Evolutionary conservation across 23 red algal species (phyloP), one percentile per base, ranked within the genome.

Genomic region (Gracilaria domingensis): DNA sequence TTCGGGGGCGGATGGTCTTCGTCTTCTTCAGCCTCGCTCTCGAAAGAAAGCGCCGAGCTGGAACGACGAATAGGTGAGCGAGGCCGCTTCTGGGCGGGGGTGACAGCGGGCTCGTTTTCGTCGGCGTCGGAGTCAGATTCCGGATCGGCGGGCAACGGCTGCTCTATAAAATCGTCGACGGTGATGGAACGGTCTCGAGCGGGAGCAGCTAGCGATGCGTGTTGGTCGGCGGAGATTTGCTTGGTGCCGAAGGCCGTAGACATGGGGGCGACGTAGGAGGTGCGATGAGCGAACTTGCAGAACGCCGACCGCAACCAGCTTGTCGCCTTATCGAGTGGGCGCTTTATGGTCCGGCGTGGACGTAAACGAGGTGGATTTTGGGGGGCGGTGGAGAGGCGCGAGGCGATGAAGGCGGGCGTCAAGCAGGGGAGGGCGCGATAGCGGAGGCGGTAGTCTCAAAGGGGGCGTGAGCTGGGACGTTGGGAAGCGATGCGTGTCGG

Each of bases 261-360:
- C 72, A 77, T 77, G 38, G 40, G 72, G 39, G 72, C 72, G 64
- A 69, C 64, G 45, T 49, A 48, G 38, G 72, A 42, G 20, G 45
- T 77, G 72, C 72, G 72, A n/a, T 77, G 72, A 50, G 72, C 72
- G 72, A 77, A 77, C 72, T 50, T 77, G 72, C 23, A 49, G 72
- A 77, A 77, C 72, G 72, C 72, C 23, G 72, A 48, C 72, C 72
- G 72, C 72, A 77, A 77, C 72, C 72, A 77, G 72, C 45, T 77
- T 50, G 42, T 20, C 72, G 72, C 72, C 72, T 77, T 77, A 5
- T 34, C 9, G 38, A 77, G 21, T 51, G 72, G 21, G 4, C 39
- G 20, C 40, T 24, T 51, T 77, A 77, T 77, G 20, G 39, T 77
- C 38, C 23, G 64, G 64, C 26, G 26, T 69, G 32, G 64, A 32